Evolutionary conservation across 1,284 basidiomycete species (phyloP).

Genomic region (Rugosomyces carneus): DNA sequence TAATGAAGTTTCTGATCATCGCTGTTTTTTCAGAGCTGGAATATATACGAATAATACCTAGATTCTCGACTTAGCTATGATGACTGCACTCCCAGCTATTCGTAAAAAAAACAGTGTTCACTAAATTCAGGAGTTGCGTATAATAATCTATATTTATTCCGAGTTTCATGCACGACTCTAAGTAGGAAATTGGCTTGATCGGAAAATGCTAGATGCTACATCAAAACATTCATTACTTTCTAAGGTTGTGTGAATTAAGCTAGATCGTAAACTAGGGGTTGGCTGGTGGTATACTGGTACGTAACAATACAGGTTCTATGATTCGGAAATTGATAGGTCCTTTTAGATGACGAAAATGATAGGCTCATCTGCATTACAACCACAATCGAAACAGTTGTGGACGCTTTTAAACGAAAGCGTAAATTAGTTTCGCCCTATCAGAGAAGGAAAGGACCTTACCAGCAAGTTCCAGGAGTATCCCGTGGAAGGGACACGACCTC

Average conservation of each 20-base stretch:
- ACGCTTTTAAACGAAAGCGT: slow-evolving; percentile 7
- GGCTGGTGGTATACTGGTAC: not conserved
- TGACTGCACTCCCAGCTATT: slow-evolving; percentile 7
- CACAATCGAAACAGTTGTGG: slow-evolving; percentile 15
- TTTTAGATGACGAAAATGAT: slow-evolving; percentile 12
- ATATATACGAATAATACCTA: slow-evolving; percentile 33
- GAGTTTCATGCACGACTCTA: not conserved
- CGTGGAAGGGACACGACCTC: slow-evolving; percentile 15
- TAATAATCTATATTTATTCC: slow-evolving; percentile 15
- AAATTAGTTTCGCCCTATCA: not conserved
- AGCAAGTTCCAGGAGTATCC: slow-evolving; percentile 16
- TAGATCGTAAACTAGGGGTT: not conserved
- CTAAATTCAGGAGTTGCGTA: slow-evolving; percentile 16
- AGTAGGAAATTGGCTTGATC: not conserved
- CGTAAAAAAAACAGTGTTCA: slow-evolving; percentile 6
- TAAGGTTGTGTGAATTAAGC: not conserved
- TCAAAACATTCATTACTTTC: not conserved
- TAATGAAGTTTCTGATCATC: slow-evolving; percentile 7
- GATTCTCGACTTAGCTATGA: slow-evolving; percentile 10
- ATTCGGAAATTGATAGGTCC: not conserved
- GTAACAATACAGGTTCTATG: not conserved
- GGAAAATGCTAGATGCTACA: not conserved
- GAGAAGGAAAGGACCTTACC: slow-evolving; percentile 9
- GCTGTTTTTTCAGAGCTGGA: slow-evolving; percentile 30
- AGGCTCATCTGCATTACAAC: slow-evolving; percentile 13